Evolutionary conservation across 164 flowering plant species (phyloP), one percentile per base, ranked within the genome.

Genomic region (Stephania yunnanensis): DNA sequence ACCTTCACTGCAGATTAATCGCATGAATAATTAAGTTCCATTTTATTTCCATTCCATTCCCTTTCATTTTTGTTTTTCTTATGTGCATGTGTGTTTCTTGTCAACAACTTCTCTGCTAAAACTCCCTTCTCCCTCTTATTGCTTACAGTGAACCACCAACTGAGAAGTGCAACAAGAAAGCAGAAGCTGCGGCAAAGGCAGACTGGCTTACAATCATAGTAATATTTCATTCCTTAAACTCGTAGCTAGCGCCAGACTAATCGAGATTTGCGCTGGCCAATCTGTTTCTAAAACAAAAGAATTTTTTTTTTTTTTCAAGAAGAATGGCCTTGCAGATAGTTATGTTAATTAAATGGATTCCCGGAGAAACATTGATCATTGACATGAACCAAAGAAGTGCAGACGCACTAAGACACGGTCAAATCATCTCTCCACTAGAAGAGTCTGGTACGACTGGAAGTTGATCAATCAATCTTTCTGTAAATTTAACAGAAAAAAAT

Each of bases 181-280:
- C 87, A 11, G 91, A 87, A 78, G 80, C 83, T 68, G 75, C 93
- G 70, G 48, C 73, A 22, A 89, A 71, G 70, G 86, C 88, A 71
- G 96, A 92, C 68, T 94, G 97, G 96, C 96, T 92, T 50, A 83
- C 93, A 73, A 85, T 91, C 85, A 94, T 94, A 77, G 98, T 94
- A 91, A 86, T 76, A 31, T 71, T 76, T 61, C 71, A 58, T 61
- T 61, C 66, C 20, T 20, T 6, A n/a, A n/a, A 61, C 29, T 61
- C 6, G 25, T 25, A 61, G 20, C 66, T 17, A 9, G 25, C 66
- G 42, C 10, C 5, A 61, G 20, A 61, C 1, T 61, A 10, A 61
- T 61, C 6, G 20, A 19, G 25, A 61, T 61, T 61, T 61, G 66
- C 20, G 6, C 66, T 61, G n/a, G 25, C 29, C n/a, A 13, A 58